phyloP scores from a whole-genome alignment of 768 basidiomycete genomes.

The Tricholoma bakamatsutake region DNA sequence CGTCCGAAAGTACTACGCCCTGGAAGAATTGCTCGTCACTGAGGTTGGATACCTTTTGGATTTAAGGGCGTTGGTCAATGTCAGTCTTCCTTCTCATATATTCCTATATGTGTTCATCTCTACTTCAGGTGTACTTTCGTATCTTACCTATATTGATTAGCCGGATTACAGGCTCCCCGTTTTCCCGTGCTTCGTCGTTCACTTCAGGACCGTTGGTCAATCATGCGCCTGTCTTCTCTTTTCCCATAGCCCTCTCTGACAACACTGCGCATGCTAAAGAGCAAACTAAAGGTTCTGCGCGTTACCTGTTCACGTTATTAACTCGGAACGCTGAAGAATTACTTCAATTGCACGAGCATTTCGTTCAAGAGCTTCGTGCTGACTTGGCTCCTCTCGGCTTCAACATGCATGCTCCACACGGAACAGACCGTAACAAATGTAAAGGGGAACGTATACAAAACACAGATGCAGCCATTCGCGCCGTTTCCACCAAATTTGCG shows the following conservation, averaged over 20 bases:
- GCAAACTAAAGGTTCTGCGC: constrained; percentile 28
- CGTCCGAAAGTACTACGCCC: constrained; percentile 59
- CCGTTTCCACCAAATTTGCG: constrained; percentile 51
- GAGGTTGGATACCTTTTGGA: constrained; percentile 81
- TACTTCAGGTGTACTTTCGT: constrained; percentile 57
- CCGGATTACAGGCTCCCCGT: constrained; percentile 33
- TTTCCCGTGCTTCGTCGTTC: constrained; percentile 37
- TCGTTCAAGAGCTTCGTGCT: constrained; percentile 48
- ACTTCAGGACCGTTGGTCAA: constrained; percentile 40
- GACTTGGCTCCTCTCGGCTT: constrained; percentile 50
- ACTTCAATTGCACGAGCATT: constrained; percentile 60
- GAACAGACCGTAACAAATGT: constrained; percentile 12
- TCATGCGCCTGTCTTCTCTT: constrained; percentile 23
- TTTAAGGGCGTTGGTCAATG: constrained; percentile 70
- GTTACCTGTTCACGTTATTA: constrained; percentile 50
- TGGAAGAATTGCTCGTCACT: constrained; percentile 80
- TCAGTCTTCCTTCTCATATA: constrained; percentile 27
- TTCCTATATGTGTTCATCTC: neutral
- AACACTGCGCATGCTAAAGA: constrained; percentile 18
- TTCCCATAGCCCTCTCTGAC: constrained; percentile 22
- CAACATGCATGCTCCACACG: constrained; percentile 23
- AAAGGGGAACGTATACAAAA: constrained; percentile 20
- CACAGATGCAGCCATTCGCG: constrained; percentile 40
- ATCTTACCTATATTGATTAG: constrained; percentile 44
- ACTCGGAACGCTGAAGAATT: constrained; percentile 66